Evolutionary conservation across 306 rosid genomes (phyloP).

Genomic region (Cucurbita maxima): DNA sequence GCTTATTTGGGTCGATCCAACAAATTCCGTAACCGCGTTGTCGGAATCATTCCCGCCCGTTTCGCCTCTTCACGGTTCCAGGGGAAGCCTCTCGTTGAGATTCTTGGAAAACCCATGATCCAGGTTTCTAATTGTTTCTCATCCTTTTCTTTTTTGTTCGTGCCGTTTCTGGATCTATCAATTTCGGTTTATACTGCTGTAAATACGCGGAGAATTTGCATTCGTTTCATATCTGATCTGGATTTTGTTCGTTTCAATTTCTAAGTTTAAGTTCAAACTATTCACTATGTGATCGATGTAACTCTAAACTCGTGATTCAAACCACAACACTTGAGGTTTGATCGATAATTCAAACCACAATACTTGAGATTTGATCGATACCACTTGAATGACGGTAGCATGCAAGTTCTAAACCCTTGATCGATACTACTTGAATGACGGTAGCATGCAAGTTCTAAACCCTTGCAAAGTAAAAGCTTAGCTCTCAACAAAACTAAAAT

Average conservation of each 20-base stretch:
- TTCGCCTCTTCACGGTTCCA: constrained; percentile 66
- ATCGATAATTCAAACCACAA: too few relatives aligned
- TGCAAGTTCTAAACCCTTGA: too few relatives aligned
- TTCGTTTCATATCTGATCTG: neutral
- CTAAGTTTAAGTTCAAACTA: neutral
- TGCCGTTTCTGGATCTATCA: neutral
- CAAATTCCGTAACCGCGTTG: constrained; percentile 74
- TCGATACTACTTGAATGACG: too few relatives aligned
- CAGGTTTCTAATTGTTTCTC: constrained; percentile 31
- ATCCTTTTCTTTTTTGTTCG: neutral
- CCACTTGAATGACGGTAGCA: too few relatives aligned
- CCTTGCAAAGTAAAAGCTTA: too few relatives aligned
- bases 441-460: too few relatives aligned
- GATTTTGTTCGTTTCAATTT: neutral
- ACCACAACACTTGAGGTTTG: too few relatives aligned
- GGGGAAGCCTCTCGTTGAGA: constrained; percentile 80
- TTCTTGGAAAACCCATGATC: constrained; percentile 97
- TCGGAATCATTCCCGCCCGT: constrained; percentile 90
- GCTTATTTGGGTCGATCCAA: constrained; percentile 30
- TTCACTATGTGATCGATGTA: neutral
- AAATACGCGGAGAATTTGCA: neutral
- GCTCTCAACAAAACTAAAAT: too few relatives aligned
- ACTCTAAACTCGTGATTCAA: too few relatives aligned
- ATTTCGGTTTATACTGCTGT: neutral
- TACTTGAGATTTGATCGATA: too few relatives aligned